A percentile compares a stretch with the other conserved stretches of the same genome.
Evolutionary conservation across 805 yeast genomes (phyloP).

Genomic region (Barnettozyma wickerhamii): DNA sequence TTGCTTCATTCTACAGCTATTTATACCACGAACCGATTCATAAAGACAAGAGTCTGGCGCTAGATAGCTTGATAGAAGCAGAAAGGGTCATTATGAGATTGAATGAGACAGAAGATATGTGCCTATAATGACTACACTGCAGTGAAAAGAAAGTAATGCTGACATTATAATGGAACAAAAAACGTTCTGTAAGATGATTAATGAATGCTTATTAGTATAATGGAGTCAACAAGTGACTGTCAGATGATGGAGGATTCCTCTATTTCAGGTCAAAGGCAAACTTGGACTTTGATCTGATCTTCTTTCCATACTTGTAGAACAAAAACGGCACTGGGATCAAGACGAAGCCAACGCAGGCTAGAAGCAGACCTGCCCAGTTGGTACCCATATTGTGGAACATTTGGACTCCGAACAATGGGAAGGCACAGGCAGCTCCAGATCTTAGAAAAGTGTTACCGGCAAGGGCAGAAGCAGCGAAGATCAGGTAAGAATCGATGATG

Average conservation of each 20-base stretch:
- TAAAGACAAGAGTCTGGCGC: slow-evolving; percentile 1
- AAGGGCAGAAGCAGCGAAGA: slow-evolving; percentile 74
- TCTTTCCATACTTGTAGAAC: slow-evolving; percentile 55
- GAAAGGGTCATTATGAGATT: slow-evolving; percentile 8
- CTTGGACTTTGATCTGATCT: slow-evolving; percentile 52
- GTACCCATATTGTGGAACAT: slow-evolving; percentile 68
- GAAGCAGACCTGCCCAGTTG: slow-evolving; percentile 74
- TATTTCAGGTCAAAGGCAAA: slow-evolving; percentile 40
- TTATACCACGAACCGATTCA: background rate
- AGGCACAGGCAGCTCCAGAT: slow-evolving; percentile 62
- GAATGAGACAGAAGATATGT: slow-evolving; percentile 9
- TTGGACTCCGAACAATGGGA: slow-evolving; percentile 66
- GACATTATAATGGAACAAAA: no score
- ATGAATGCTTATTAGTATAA: no score
- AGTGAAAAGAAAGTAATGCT: no score
- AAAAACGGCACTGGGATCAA: slow-evolving; percentile 67
- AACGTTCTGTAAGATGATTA: no score
- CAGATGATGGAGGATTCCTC: background rate
- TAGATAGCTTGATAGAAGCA: slow-evolving; percentile 6
- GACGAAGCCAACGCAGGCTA: slow-evolving; percentile 56
- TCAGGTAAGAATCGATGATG: slow-evolving; percentile 64
- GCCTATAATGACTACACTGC: slow-evolving; percentile 6
- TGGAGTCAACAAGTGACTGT: background rate
- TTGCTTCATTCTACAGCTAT: background rate
- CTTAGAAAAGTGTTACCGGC: slow-evolving; percentile 72